Evolutionary conservation across 2,329 filamentous ascomycete genomes (phyloP).

Genomic region (Trichoderma endophyticum): DNA sequence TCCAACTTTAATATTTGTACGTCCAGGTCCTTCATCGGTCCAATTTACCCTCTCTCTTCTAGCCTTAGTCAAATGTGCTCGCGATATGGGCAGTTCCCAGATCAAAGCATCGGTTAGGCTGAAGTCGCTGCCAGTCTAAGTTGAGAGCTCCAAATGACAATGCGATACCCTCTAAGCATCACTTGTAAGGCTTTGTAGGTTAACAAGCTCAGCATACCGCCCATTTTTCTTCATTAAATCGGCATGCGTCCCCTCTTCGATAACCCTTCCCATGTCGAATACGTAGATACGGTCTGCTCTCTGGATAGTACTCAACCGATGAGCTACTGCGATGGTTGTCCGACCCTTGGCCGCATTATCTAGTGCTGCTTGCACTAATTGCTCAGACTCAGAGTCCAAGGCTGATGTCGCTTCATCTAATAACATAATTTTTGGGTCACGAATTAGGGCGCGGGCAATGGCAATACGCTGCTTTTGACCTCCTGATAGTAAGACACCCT

Average conservation of each 20-base stretch:
- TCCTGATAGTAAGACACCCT: background rate
- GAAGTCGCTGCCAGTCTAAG: background rate
- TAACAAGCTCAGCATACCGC: background rate
- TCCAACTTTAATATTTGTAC: background rate
- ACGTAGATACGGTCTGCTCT: background rate
- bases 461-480: background rate
- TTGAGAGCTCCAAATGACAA: background rate
- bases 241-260: background rate
- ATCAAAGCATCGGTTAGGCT: background rate
- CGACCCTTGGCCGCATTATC: background rate
- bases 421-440: background rate
- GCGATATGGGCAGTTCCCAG: background rate
- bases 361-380: background rate
- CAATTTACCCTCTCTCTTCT: background rate
- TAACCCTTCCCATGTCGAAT: background rate
- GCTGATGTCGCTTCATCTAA: background rate
- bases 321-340: background rate
- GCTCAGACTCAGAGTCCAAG: background rate
- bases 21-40: accelerated
- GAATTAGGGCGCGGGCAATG: background rate
- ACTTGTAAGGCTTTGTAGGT: background rate
- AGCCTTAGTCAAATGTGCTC: background rate
- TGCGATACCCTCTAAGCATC: background rate
- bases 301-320: background rate
- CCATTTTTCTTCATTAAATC: background rate